phyloP scores from a whole-genome alignment of 1,284 basidiomycete genomes.

The Ceratobasidium papillatum region DNA sequence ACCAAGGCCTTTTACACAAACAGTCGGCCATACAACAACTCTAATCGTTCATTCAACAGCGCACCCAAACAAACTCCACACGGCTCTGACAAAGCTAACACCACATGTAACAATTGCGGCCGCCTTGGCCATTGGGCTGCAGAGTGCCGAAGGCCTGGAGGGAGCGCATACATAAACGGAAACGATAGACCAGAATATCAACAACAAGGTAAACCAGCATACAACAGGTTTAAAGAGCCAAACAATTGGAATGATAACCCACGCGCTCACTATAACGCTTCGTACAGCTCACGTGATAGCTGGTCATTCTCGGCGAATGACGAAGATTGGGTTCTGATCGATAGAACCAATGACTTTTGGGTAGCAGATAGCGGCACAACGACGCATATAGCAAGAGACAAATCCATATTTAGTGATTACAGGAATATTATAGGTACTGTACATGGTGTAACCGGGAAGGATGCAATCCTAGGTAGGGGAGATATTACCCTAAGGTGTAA shows the following conservation, averaged over 20 bases:
- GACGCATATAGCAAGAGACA: not conserved
- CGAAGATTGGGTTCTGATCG: no score
- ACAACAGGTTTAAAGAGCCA: not conserved
- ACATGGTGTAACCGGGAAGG: not conserved
- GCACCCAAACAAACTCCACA: no score
- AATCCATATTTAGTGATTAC: not conserved
- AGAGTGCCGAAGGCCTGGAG: not conserved
- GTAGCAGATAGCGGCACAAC: not conserved
- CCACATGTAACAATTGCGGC: constrained; percentile 15
- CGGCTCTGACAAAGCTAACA: not conserved
- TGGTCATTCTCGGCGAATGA: not conserved
- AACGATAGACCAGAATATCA: not conserved
- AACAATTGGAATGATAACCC: no score
- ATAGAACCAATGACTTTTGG: no score
- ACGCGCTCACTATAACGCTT: no score
- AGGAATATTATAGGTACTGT: not conserved
- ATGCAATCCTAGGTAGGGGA: not conserved
- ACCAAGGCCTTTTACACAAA: not conserved
- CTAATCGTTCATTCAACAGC: no score
- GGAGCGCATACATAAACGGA: not conserved
- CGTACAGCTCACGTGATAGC: not conserved
- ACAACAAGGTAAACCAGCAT: not conserved
- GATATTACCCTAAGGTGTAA: not conserved
- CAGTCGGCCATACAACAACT: no score
- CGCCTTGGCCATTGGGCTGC: not conserved